These are phyloP conservation scores for Eucalyptus erythrocorys DNA, from an alignment of 345 rosid species.

Conservation along the genomic window DNA sequence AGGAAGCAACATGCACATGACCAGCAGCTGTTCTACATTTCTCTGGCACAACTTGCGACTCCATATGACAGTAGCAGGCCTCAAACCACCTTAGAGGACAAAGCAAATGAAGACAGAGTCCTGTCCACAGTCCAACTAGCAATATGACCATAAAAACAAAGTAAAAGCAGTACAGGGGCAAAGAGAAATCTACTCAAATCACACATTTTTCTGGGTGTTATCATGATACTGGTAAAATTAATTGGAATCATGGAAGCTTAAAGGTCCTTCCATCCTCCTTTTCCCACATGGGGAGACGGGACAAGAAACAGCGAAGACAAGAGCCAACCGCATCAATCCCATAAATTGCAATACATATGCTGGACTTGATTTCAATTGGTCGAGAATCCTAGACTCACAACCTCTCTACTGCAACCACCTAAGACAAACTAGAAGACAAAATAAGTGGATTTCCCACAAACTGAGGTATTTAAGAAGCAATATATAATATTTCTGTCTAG, in stretches of 20 bases:
- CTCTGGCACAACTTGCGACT: background rate
- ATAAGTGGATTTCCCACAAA: background rate
- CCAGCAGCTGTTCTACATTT: background rate
- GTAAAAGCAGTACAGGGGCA: background rate
- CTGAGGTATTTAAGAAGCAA: background rate
- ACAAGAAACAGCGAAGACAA: background rate
- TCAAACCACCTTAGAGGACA: background rate
- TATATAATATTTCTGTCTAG: background rate
- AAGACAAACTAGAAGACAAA: background rate
- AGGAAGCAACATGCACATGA: background rate
- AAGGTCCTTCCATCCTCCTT: background rate
- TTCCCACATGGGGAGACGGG: background rate
- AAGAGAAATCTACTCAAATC: background rate
- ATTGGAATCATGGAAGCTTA: background rate
- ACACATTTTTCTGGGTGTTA: background rate
- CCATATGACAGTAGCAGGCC: background rate
- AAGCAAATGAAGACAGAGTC: background rate
- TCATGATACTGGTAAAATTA: background rate
- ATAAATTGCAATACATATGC: background rate
- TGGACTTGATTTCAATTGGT: background rate
- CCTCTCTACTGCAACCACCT: background rate
- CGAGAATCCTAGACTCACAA: background rate
- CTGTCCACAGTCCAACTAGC: background rate
- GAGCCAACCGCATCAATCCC: background rate
- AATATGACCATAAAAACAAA: background rate